Base-by-base conservation (phyloP, 768 basidiomycete species). In the Exsudoporus frostii region DNA sequence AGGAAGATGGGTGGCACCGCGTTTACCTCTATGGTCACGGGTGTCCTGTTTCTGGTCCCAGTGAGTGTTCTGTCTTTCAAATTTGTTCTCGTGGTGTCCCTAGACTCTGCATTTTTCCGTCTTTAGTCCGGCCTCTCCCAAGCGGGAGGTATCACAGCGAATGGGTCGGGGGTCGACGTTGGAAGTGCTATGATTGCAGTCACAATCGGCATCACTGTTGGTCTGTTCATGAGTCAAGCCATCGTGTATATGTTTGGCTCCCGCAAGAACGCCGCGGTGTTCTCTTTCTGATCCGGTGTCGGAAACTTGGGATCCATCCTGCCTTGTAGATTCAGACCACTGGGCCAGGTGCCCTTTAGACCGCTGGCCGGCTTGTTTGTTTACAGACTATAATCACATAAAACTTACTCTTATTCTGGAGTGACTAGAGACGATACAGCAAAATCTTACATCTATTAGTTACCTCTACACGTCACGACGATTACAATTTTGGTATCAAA, bases 1-100 rank as follows among this genome's bases (percentile, higher is more conserved):
- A 78, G 90, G 42, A 82, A 81, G 65, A 85, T 89, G 79, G 81
- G 86, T 8, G 91, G 90, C 8, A 92, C 90, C 4, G 91, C 91
- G 19, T 93, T 93, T 70, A 91, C 90, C 10, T 85, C 85, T 2
- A 94, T 94, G 92, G 89, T 92, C 37, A 88, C 91, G 24, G 91
- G 90, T 36, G 90, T 94, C 6, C 68, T 92, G 57, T 91, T 94
- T 70, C 74, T 93, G 54, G 90, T 94, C 24, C 92, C 92, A 13
- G 90, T 92, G 66, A 67, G 86, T 78, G 19, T 45, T 59, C 33
- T 41, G 9, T 51, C 13, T 20, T 17, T 57, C 7, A 11, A n/a
- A 19, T 17, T 38, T 50, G 19, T 40, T 38, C 38, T 22, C 19
- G 11, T 14, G 46, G 38, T 33, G 45, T 50, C 42, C 43, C 47